Base-by-base conservation (phyloP, 23 red algal genomes). In the Gracilariopsis chorda region DNA sequence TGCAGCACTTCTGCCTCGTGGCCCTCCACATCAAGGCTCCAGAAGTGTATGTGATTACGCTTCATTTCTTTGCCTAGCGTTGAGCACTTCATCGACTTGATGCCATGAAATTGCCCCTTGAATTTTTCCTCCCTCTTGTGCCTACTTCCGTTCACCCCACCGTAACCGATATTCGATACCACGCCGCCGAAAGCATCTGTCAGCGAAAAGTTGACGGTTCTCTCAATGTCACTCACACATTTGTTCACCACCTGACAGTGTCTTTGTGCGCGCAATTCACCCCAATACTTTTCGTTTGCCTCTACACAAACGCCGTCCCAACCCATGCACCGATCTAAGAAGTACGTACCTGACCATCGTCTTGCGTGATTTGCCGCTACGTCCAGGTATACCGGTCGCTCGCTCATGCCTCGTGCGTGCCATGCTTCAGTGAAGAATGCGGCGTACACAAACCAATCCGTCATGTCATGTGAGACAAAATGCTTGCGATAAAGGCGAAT, bases 251-350 rank as follows among this genome's bases (percentile, higher is more conserved):
- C 33, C 35, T 83, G 44, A 32, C 88, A 92, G 1, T 79, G 65
- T 19, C 88, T 72, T 46, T 60, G 21, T 33, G 19, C 37, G 17
- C 16, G 46, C 29, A 92, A 48, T 36, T 92, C 88, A 13, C 39
- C 17, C 42, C 61, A 72, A 74, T 92, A 92, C 48, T 74, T 82
- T 57, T 57, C 37, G 41, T 92, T 92, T 25, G 88, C 88, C 77
- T 92, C 88, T 17, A 83, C 88, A 42, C 88, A 92, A 44, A 92
- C 25, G 1, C 88, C 88, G 35, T 81, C 75, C 88, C 88, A 92
- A 4, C 78, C 78, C 77, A 92, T 75, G 37, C 88, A 92, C 8
- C 74, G 72, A 48, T 92, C 88, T 17, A 71, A 82, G 51, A 92
- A 80, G 29, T 60, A 81, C 11, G 88, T 92, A 37, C 57, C 78